A percentile compares a stretch with the other conserved stretches of the same genome.
Evolutionary conservation across 345 rosid genomes (phyloP).

Genomic region (Theobroma cacao): DNA sequence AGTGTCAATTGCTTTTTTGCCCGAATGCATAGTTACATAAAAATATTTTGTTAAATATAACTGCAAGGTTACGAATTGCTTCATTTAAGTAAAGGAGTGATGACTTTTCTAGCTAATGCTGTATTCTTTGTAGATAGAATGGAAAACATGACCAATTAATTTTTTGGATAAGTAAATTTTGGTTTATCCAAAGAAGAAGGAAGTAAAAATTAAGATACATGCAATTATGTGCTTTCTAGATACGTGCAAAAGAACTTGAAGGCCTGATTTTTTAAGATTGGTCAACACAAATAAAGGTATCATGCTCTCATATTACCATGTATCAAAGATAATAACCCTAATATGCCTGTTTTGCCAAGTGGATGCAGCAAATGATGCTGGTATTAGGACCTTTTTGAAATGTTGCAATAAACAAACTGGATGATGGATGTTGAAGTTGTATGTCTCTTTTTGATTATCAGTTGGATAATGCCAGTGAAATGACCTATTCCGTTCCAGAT

Average conservation of each 20-base stretch:
- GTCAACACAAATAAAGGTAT: neutral
- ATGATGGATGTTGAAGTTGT: slow-evolving; percentile 24
- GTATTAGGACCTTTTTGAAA: neutral
- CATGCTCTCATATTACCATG: neutral
- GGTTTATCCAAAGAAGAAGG: neutral
- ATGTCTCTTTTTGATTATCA: slow-evolving; percentile 38
- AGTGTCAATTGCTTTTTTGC: neutral
- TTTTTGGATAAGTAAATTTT: neutral
- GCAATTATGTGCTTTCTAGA: neutral
- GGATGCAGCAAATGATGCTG: slow-evolving; percentile 1
- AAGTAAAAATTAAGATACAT: neutral
- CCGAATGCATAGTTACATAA: neutral
- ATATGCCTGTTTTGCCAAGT: neutral
- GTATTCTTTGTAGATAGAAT: neutral
- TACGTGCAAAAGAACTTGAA: neutral
- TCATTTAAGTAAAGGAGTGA: neutral
- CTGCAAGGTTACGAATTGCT: slow-evolving; percentile 1
- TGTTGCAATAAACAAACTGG: slow-evolving; percentile 6
- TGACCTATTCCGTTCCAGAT: slow-evolving; percentile 38
- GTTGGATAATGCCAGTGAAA: slow-evolving; percentile 53
- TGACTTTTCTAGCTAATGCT: neutral
- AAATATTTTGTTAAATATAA: neutral
- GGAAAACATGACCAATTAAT: neutral
- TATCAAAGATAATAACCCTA: neutral
- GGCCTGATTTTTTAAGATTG: neutral